Evolutionary conservation across 1,284 basidiomycete species (phyloP).

Genomic region (Sanghuangporus sanghuang): DNA sequence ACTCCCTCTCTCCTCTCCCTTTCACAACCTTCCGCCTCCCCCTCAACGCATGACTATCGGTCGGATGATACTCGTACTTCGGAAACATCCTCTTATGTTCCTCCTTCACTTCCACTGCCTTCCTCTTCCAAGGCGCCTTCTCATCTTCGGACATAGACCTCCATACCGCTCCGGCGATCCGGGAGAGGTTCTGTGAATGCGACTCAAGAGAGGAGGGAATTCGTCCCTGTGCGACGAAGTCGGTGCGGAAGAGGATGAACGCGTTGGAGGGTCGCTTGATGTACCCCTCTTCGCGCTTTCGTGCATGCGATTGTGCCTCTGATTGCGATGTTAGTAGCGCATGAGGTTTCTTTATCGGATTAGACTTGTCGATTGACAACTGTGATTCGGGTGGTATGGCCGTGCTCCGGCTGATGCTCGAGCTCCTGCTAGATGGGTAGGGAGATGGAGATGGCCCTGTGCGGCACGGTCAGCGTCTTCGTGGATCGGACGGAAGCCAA

Average conservation of each 20-base stretch:
- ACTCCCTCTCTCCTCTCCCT: slow-evolving; percentile 6
- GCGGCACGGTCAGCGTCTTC: background rate
- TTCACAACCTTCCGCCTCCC: slow-evolving; percentile 22
- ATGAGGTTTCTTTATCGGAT: background rate
- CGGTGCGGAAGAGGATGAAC: slow-evolving; percentile 90
- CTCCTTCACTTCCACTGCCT: slow-evolving; percentile 46
- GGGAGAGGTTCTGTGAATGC: slow-evolving; percentile 54
- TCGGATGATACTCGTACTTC: slow-evolving; percentile 43
- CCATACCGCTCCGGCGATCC: slow-evolving; percentile 53
- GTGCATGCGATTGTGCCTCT: slow-evolving; percentile 7
- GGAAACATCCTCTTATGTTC: slow-evolving; percentile 41
- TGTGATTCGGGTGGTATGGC: background rate
- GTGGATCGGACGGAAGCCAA: background rate
- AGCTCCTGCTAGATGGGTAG: background rate
- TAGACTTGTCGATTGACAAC: background rate
- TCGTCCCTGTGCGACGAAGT: slow-evolving; percentile 52
- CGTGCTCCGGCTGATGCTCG: background rate
- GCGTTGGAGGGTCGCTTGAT: slow-evolving; percentile 89
- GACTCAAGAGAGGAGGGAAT: slow-evolving; percentile 29
- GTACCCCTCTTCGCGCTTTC: slow-evolving; percentile 29
- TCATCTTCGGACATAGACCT: slow-evolving; percentile 38
- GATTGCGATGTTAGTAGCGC: background rate
- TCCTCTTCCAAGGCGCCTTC: slow-evolving; percentile 43
- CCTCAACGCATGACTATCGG: slow-evolving; percentile 24
- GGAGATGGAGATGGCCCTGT: background rate